Evolutionary conservation across 139 green algal species (phyloP).

Genomic region (Coelastrella sp.): DNA sequence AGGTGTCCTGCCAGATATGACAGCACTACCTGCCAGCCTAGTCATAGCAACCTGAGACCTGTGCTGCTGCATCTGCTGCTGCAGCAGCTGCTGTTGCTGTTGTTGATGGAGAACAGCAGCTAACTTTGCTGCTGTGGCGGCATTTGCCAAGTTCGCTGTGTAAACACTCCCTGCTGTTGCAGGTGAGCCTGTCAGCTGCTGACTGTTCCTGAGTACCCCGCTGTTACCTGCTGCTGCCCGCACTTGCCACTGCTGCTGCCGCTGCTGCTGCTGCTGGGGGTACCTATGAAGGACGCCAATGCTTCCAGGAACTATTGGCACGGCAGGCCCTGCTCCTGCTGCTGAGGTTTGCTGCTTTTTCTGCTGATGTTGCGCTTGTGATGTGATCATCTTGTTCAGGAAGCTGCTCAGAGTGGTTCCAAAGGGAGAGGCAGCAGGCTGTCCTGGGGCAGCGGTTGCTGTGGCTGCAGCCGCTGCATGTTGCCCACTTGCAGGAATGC

Average conservation of each 20-base stretch:
- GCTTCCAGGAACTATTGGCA: not conserved
- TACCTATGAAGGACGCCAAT: not conserved
- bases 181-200: not conserved
- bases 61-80: too few relatives aligned
- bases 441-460: not conserved
- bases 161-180: not conserved
- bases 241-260: too few relatives aligned
- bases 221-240: too few relatives aligned
- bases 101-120: too few relatives aligned
- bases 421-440: too few relatives aligned
- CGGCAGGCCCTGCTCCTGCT: not conserved
- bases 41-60: not conserved
- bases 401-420: not conserved
- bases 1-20: not conserved
- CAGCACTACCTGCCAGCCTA: not conserved
- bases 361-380: not conserved
- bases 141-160: not conserved
- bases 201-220: not conserved
- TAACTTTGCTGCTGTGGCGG: too few relatives aligned
- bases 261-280: too few relatives aligned
- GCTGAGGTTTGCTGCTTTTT: not conserved
- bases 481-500: not conserved
- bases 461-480: not conserved
- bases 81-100: too few relatives aligned
- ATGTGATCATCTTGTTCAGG: not conserved